Conservation (phyloP, 2,329 filamentous ascomycete genomes). For the Stromatinia cepivora region DNA sequence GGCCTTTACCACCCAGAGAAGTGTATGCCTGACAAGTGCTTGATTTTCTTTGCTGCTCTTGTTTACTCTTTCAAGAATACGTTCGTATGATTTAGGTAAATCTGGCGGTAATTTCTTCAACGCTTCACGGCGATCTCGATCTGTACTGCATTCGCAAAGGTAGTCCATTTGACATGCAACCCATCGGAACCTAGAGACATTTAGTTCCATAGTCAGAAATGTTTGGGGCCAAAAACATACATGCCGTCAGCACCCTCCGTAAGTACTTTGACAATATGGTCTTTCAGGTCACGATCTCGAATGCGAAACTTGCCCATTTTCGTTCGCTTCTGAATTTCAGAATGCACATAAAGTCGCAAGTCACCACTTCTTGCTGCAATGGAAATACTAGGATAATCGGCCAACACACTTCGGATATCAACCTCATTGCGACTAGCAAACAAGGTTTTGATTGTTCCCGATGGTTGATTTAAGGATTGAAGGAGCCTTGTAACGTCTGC, state of each 20-base stretch:
- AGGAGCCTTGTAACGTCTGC: conserved; percentile 22
- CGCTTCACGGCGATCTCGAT: conserved; percentile 30
- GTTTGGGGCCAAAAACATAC: conserved; percentile 18
- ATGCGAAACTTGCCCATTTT: conserved; percentile 21
- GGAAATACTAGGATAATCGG: conserved; percentile 17
- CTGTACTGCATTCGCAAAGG: conserved; percentile 29
- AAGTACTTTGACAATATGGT: conserved; percentile 26
- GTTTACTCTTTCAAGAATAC: conserved; percentile 37
- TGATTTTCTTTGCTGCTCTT: conserved; percentile 29
- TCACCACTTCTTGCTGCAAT: conserved; percentile 29
- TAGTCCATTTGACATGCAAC: conserved; percentile 30
- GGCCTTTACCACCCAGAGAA: conserved; percentile 29
- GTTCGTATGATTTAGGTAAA: conserved; percentile 36
- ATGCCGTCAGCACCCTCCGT: conserved; percentile 29
- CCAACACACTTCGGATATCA: conserved; percentile 23
- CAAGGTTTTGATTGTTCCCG: conserved; percentile 27
- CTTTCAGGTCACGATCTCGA: conserved; percentile 22
- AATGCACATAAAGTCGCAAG: conserved; percentile 29
- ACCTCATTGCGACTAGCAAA: conserved; percentile 26
- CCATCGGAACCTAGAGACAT: conserved; percentile 28
- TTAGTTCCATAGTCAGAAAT: conserved; percentile 24
- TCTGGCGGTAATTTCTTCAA: conserved; percentile 28
- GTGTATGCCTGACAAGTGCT: conserved; percentile 28
- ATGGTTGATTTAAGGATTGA: conserved; percentile 16
- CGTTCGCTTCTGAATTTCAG: conserved; percentile 26